phyloP scores from a whole-genome alignment of 352 stramenopile species.

The Thalassiosira sp. region DNA sequence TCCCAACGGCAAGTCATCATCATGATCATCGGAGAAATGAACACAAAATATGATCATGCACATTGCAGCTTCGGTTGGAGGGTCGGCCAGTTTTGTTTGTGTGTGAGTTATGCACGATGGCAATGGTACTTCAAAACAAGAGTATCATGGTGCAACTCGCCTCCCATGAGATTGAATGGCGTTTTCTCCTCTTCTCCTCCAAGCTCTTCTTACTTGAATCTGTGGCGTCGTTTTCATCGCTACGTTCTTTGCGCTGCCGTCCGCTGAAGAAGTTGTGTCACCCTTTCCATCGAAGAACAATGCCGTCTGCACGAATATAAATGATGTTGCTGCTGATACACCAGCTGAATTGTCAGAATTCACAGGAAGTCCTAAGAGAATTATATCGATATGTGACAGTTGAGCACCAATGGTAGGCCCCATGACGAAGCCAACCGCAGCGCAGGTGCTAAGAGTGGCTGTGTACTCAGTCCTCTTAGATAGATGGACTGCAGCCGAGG shows the following conservation, averaged over 20 bases:
- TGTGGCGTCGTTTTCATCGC: constrained; percentile 7
- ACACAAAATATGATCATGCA: constrained; percentile 58
- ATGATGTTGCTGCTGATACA: constrained; percentile 31
- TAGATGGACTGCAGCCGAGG: constrained; percentile 28
- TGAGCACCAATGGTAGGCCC: constrained; percentile 56
- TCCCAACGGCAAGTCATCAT: constrained; percentile 45
- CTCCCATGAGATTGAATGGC: constrained; percentile 47
- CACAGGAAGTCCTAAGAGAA: constrained; percentile 22
- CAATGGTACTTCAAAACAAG: too few relatives aligned
- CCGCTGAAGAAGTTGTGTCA: constrained; percentile 27
- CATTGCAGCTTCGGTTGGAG: constrained; percentile 8
- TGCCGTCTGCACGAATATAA: constrained; percentile 51
- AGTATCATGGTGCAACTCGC: not conserved
- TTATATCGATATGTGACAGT: constrained; percentile 56
- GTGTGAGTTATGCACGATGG: too few relatives aligned
- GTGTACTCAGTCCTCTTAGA: constrained; percentile 48
- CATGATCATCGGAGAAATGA: constrained; percentile 58
- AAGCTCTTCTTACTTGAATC: constrained; percentile 2
- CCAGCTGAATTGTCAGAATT: constrained; percentile 56
- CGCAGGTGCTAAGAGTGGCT: constrained; percentile 53
- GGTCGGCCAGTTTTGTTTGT: too few relatives aligned
- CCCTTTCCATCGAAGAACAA: constrained; percentile 51
- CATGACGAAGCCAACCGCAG: constrained; percentile 57
- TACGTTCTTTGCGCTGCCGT: not conserved
- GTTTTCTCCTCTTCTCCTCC: constrained; percentile 3